phyloP scores from a whole-genome alignment of 176 grass and related monocot genomes.

The Thinopyrum elongatum region DNA sequence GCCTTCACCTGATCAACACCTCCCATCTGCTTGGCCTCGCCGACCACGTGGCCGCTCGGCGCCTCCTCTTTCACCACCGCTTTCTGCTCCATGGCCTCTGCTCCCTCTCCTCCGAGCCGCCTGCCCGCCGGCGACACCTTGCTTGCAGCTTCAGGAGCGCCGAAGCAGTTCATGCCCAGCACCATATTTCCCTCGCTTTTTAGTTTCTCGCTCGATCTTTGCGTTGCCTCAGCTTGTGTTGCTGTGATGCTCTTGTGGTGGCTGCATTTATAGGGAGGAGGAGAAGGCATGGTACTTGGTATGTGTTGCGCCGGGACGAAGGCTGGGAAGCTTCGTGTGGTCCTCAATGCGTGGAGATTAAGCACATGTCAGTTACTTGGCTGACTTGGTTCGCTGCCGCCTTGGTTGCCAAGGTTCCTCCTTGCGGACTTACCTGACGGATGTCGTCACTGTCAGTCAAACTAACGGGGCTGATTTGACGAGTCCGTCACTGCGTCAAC shows the following conservation, averaged over 20 bases:
- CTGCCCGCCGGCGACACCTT: neutral
- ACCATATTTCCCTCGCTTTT: neutral
- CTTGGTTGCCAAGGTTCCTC: neutral
- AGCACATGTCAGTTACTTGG: neutral
- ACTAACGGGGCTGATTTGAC: neutral
- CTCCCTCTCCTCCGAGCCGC: neutral
- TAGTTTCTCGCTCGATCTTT: neutral
- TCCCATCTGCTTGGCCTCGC: neutral
- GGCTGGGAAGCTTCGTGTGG: neutral
- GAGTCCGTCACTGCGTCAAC: neutral
- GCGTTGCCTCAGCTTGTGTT: neutral
- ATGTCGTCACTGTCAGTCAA: neutral
- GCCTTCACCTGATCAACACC: neutral
- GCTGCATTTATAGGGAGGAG: neutral
- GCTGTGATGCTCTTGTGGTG: neutral
- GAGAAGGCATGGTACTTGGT: too few relatives aligned
- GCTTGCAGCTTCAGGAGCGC: neutral
- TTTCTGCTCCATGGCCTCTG: neutral
- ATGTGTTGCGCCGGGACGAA: neutral
- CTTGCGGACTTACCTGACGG: neutral
- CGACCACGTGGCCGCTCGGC: neutral
- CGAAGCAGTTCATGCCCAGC: conserved; percentile 4
- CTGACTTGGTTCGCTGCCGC: neutral
- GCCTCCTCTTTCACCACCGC: neutral
- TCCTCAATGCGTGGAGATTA: neutral